Evolutionary conservation across 202 grass and related monocot species (phyloP).

Genomic region (Schoenoplectus tabernaemontani): DNA sequence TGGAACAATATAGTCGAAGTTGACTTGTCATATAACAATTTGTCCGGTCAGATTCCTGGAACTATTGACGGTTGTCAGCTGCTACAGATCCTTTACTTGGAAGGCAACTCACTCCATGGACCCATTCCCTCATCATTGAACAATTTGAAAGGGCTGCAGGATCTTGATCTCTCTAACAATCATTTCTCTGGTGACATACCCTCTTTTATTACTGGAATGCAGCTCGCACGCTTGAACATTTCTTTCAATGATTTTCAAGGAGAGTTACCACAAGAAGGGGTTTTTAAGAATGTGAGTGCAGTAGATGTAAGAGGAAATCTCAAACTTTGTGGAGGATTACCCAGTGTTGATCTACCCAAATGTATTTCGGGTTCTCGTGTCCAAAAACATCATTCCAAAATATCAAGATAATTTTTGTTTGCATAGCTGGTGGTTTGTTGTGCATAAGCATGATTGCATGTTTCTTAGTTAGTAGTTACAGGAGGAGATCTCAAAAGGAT

Average conservation of each 20-base stretch:
- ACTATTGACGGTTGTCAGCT: slow-evolving; percentile 25
- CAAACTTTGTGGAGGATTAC: slow-evolving; percentile 32
- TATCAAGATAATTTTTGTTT: slow-evolving; percentile 1
- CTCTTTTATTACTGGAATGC: slow-evolving; percentile 16
- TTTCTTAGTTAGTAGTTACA: neutral
- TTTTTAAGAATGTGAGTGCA: too few species aligned
- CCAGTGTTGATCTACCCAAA: slow-evolving; percentile 8
- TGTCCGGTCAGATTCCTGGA: slow-evolving; percentile 33
- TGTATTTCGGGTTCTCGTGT: neutral
- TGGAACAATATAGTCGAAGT: slow-evolving; percentile 15
- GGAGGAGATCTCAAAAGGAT: neutral
- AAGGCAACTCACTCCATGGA: slow-evolving; percentile 30
- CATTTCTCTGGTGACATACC: slow-evolving; percentile 46
- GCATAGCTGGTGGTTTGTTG: neutral
- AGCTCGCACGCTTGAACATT: slow-evolving; percentile 24
- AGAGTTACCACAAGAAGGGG: too few species aligned
- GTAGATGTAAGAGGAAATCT: too few species aligned
- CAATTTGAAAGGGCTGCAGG: slow-evolving; percentile 28
- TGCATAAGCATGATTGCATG: slow-evolving; percentile 14
- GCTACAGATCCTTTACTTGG: slow-evolving; percentile 27
- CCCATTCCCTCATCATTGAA: slow-evolving; percentile 29
- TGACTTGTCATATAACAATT: slow-evolving; percentile 26
- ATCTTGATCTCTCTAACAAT: slow-evolving; percentile 49
- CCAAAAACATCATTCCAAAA: neutral
- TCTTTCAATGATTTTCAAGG: too few species aligned